These are phyloP conservation scores for Dipteronia dyeriana DNA, from an alignment of 345 rosid genomes.

Conservation along the genomic window DNA sequence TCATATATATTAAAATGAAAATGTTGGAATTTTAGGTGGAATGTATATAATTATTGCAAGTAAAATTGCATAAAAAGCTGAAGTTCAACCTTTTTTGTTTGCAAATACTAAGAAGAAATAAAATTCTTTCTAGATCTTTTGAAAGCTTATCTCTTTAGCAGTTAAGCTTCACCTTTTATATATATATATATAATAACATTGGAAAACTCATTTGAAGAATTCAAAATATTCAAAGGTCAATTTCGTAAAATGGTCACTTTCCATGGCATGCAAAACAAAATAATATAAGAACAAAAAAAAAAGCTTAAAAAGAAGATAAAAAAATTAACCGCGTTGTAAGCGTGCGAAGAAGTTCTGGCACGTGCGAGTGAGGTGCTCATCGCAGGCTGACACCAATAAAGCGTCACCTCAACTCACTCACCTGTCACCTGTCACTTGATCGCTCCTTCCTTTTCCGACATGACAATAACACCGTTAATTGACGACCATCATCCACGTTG, in stretches of 20 bases:
- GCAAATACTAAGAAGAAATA: too few species aligned
- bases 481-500: not conserved
- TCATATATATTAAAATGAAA: too few species aligned
- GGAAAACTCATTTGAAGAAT: not conserved
- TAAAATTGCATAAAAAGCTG: not conserved
- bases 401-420: conserved; percentile 33
- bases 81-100: not conserved
- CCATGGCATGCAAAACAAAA: conserved; percentile 7
- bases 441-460: conserved; percentile 31
- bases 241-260: not conserved
- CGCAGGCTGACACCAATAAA: conserved; percentile 37
- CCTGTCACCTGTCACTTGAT: not conserved
- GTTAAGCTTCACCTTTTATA: not conserved
- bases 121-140: not conserved
- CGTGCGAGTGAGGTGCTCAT: conserved; percentile 6
- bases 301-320: too few species aligned
- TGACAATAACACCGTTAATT: conserved; percentile 25
- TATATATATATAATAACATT: too few species aligned
- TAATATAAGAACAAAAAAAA: not conserved
- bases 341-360: conserved; percentile 26
- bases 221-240: not conserved
- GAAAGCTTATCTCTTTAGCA: not conserved
- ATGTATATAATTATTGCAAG: too few species aligned
- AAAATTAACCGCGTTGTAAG: conserved; percentile 20
- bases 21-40: too few species aligned